Evolutionary conservation across 2,329 filamentous ascomycete species (phyloP), one percentile per base, ranked within the genome.

Genomic region (Hymenoscyphus occultus): DNA sequence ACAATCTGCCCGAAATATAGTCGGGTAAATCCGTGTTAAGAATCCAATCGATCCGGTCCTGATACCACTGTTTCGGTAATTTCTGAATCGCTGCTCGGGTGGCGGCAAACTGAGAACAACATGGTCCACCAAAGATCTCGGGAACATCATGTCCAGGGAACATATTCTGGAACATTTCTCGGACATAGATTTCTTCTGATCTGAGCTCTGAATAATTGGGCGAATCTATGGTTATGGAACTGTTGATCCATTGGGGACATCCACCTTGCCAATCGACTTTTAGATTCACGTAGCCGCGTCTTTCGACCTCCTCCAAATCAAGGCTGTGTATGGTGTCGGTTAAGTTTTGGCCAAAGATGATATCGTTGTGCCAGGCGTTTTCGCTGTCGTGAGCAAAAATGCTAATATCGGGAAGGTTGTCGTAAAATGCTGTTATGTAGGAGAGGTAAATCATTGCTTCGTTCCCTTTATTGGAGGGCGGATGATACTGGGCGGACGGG

Each of bases 21-120:
- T 87, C 84, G 10, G 77, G 77, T 58, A 85, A 73, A 5, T 80
- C 74, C 2, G 85, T 84, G 3, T 81, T 77, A 14, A 86, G 72
- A 48, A 89, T 69, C 86, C 86, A 89, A 42, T 84, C 76, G 3
- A 85, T 79, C 71, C 83, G 83, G 39, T 79, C 78, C 32, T 83
- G 70, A 68, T 88, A 89, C 62, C 84, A 83, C 14, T 78, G 78
- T 62, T 73, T 75, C 1, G 83, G 78, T 39, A 84, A 78, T 51
- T 75, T 71, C 2, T 73, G 78, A 39, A 89, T 78, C 51, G 80
- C 80, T 14, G 83, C 80, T 9, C 80, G 77, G 5, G 83, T 83
- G 9, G 88, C 83, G 0, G 83, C 86, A 68, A 89, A 89, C 73
- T 89, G 86, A 28, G 86, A 84, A 74, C 86, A 89, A 73, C 86